phyloP scores from a whole-genome alignment of 2,329 filamentous ascomycete genomes.

The Fusarium palustre region DNA sequence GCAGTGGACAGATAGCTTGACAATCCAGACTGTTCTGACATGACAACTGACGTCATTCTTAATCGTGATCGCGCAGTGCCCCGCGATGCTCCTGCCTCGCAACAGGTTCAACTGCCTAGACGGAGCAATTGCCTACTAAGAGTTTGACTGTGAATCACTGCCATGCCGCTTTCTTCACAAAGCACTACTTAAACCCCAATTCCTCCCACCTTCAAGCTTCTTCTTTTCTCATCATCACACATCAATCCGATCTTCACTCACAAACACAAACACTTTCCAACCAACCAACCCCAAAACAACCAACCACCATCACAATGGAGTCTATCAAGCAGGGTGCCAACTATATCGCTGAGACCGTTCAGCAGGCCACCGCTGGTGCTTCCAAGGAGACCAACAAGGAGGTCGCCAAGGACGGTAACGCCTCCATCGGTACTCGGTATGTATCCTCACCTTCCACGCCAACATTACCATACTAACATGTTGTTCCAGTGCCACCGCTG shows the following conservation, averaged over 20 bases:
- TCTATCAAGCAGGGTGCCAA: slow-evolving; percentile 70
- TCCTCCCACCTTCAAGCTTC: slow-evolving; percentile 8
- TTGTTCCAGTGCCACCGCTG: slow-evolving; percentile 55
- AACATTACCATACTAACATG: slow-evolving; percentile 45
- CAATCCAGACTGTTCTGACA: slow-evolving; percentile 10
- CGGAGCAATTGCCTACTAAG: slow-evolving; percentile 22
- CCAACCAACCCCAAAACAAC: slow-evolving; percentile 31
- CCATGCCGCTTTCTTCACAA: slow-evolving; percentile 6
- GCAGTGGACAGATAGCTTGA: slow-evolving; percentile 10
- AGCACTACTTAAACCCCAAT: slow-evolving; percentile 40
- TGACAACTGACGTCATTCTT: slow-evolving; percentile 31
- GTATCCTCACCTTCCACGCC: slow-evolving; percentile 16
- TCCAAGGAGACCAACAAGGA: slow-evolving; percentile 78
- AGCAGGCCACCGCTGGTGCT: slow-evolving; percentile 66
- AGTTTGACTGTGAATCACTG: slow-evolving; percentile 16
- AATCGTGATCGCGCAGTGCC: slow-evolving; percentile 25
- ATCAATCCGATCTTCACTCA: slow-evolving; percentile 25
- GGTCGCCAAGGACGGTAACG: slow-evolving; percentile 72
- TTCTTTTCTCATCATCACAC: slow-evolving; percentile 23
- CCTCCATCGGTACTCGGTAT: slow-evolving; percentile 65
- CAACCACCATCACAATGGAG: slow-evolving; percentile 60
- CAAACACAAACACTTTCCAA: slow-evolving; percentile 17
- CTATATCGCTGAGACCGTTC: slow-evolving; percentile 75
- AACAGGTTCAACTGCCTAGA: slow-evolving; percentile 8
- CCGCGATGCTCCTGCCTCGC: slow-evolving; percentile 1